Evolutionary conservation across 1,139 yeast genomes (phyloP), one percentile per base, ranked within the genome.

Genomic region (Saccharomyces hybrid): DNA sequence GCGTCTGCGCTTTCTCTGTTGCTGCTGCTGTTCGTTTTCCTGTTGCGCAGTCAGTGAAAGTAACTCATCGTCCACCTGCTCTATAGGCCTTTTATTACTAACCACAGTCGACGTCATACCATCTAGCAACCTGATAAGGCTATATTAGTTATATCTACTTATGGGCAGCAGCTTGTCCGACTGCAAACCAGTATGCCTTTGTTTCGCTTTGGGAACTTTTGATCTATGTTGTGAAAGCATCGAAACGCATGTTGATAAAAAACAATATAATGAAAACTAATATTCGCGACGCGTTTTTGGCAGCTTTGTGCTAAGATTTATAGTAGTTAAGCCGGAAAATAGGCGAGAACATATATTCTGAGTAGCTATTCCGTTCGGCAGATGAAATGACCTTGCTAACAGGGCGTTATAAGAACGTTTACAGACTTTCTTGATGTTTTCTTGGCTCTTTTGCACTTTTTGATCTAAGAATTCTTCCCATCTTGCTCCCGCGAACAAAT

Each of bases 1-100:
- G 16, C 60, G 58, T 52, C 66, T 57, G 48, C 54, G 62, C 46
- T 58, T 58, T 11, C 47, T 56, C 4, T 23, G n/a, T n/a, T n/a
- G 58, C 13, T 48, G 52, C 14, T 51, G 46, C 23, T 53, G 49
- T 9, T 53, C 51, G 23, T 54, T 42, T 14, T 50, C 48, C 9
- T 55, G 55, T n/a, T 54, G 55, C 1, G 59, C 58, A 16, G 61
- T 54, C 23, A 59, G 44, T n/a, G 55, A 48, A 28, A 60, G 49
- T 31, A 62, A 46, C 23, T 60, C 62, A 29, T 56, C 48, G 31
- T 58, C 61, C 3, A 55, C 57, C 28, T 54, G 54, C 9, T 56
- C 57, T 6, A 52, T 23, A 6, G 59, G 52, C 41, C 62, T 53
- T 48, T 60, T 60, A 11, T 29, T 46, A 19, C 50, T 16, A 13